phyloP scores from a whole-genome alignment of 345 rosid species.

The Gossypium turneri region DNA sequence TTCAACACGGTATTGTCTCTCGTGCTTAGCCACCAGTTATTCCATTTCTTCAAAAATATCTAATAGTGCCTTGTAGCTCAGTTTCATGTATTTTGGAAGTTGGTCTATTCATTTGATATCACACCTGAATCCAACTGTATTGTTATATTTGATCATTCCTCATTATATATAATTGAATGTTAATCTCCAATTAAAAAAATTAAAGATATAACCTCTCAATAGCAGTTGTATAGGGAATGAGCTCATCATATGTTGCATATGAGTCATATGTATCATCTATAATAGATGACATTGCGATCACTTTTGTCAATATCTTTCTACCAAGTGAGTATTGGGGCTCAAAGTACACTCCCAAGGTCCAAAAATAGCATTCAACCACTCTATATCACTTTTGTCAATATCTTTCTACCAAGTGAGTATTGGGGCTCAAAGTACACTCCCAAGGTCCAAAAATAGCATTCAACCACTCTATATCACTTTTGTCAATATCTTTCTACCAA shows the following conservation, averaged over 20 bases:
- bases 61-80: conserved; percentile 25
- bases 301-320: conserved; percentile 23
- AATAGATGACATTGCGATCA: conserved; percentile 12
- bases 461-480: too few relatives aligned
- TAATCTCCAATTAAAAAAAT: not conserved
- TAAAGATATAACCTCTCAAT: conserved; percentile 13
- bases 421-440: too few relatives aligned
- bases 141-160: not conserved
- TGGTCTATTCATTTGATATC: conserved; percentile 7
- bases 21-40: conserved; percentile 11
- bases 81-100: conserved; percentile 34
- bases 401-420: too few relatives aligned
- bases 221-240: conserved; percentile 14
- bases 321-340: conserved; percentile 21
- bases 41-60: conserved; percentile 32
- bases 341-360: conserved; percentile 22
- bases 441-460: too few relatives aligned
- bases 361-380: conserved; percentile 29
- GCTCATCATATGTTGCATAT: conserved; percentile 19
- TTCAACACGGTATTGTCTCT: conserved; percentile 13
- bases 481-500: too few relatives aligned
- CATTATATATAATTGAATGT: not conserved
- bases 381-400: too few relatives aligned
- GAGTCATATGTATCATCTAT: conserved; percentile 29
- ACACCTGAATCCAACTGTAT: conserved; percentile 19